These are phyloP conservation scores for Nakazawaea ernobii DNA, from an alignment of 805 yeast species.

Conservation along the genomic window DNA sequence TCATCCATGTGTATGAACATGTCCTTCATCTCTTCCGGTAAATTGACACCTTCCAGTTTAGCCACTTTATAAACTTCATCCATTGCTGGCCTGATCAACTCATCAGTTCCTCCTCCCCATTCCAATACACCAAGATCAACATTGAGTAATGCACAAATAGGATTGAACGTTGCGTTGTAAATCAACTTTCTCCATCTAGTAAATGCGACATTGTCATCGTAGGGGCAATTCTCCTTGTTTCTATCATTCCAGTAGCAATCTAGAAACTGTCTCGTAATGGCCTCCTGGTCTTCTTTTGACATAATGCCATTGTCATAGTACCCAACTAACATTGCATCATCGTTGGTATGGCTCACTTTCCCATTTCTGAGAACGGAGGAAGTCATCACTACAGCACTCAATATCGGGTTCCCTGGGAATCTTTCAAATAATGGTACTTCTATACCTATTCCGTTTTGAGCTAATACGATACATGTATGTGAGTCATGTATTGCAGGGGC, in stretches of 20 bases:
- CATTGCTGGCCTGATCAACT: conserved; percentile 31
- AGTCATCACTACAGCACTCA: conserved; percentile 31
- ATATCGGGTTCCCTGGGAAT: conserved; percentile 26
- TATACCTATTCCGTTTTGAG: conserved; percentile 35
- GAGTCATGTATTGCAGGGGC: conserved; percentile 25
- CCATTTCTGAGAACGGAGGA: conserved; percentile 21
- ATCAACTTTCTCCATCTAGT: conserved; percentile 37
- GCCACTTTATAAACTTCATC: conserved; percentile 38
- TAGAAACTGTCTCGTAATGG: conserved; percentile 17
- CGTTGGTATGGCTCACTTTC: conserved; percentile 23
- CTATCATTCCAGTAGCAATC: conserved; percentile 17
- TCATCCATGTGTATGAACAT: conserved; percentile 27
- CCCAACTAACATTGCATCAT: conserved; percentile 25
- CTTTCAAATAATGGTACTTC: conserved; percentile 26
- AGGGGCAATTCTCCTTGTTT: conserved; percentile 14
- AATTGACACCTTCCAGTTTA: conserved; percentile 34
- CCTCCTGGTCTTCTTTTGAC: conserved; percentile 6
- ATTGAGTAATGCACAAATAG: conserved; percentile 30
- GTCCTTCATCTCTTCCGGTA: conserved; percentile 28
- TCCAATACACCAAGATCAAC: conserved; percentile 28
- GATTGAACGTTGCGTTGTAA: conserved; percentile 37
- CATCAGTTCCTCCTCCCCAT: conserved; percentile 19
- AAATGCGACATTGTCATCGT: conserved; percentile 24
- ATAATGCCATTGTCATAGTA: conserved; percentile 25
- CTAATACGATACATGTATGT: conserved; percentile 22